phyloP scores from a whole-genome alignment of 2,329 filamentous ascomycete genomes.

The Aspergillus brunneoviolaceus region DNA sequence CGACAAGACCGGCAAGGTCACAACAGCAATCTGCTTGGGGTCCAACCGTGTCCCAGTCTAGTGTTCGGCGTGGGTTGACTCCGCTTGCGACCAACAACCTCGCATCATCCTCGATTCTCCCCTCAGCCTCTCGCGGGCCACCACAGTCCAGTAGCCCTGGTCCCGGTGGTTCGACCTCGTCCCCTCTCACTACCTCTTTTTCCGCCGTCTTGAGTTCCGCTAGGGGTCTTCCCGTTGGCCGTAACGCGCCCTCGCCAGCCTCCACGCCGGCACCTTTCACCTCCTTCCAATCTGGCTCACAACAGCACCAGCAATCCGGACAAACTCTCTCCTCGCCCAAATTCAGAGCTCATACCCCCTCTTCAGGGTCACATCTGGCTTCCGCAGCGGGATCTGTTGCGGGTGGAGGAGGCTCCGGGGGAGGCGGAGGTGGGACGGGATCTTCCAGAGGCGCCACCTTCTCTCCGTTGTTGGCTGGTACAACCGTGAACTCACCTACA shows the following conservation, averaged over 20 bases:
- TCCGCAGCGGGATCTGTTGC: conserved; percentile 55
- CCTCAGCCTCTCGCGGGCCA: conserved; percentile 45
- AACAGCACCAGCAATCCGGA: conserved; percentile 51
- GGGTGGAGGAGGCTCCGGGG: conserved; percentile 51
- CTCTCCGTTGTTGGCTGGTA: conserved; percentile 60
- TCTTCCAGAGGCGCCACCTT: conserved; percentile 58
- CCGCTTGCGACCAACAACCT: conserved; percentile 57
- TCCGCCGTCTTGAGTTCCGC: conserved; percentile 53
- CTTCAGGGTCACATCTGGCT: conserved; percentile 56
- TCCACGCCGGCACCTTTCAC: conserved; percentile 57
- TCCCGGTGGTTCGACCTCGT: conserved; percentile 50
- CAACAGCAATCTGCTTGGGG: conserved; percentile 58
- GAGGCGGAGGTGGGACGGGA: conserved; percentile 55
- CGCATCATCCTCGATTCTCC: conserved; percentile 41
- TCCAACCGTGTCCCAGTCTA: conserved; percentile 55
- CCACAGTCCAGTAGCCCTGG: conserved; percentile 50
- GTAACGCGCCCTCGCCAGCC: conserved; percentile 54
- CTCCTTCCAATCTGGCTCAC: conserved; percentile 54
- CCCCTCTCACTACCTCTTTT: conserved; percentile 54
- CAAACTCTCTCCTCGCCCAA: conserved; percentile 58
- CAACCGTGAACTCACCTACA: conserved; percentile 53
- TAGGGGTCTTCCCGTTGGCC: conserved; percentile 52
- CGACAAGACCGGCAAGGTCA: conserved; percentile 43
- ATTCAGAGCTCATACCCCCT: conserved; percentile 55
- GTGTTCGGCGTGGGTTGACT: conserved; percentile 57